phyloP scores from a whole-genome alignment of 2,329 filamentous ascomycete species.

The Cladophialophora exuberans region DNA sequence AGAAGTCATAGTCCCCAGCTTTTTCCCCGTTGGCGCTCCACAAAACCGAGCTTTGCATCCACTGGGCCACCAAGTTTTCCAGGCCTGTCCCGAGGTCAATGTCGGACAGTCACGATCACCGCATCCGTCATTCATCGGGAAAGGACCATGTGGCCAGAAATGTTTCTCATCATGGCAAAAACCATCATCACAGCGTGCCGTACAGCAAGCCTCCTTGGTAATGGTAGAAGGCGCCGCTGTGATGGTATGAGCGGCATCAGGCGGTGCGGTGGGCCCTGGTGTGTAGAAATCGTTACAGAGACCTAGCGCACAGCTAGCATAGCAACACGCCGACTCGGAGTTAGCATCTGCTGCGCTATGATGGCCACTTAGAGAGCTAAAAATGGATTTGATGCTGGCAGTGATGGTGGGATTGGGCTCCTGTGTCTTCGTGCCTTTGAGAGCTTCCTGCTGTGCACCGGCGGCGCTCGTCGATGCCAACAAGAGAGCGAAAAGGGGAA shows the following conservation, averaged over 20 bases:
- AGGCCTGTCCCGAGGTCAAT: neutral
- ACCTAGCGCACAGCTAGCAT: no score
- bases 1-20: neutral
- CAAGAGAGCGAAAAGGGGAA: neutral
- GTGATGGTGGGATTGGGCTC: conserved; percentile 7
- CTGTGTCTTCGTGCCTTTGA: neutral
- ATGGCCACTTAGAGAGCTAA: conserved; percentile 6
- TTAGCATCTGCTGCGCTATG: neutral
- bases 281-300: conserved; percentile 10
- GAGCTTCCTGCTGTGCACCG: neutral
- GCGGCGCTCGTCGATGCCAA: neutral
- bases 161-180: neutral
- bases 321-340: no score
- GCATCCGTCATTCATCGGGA: neutral
- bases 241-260: neutral
- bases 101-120: neutral
- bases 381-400: conserved; percentile 18
- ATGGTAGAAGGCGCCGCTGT: conserved; percentile 2
- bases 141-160: neutral
- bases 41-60: conserved; percentile 2
- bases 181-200: conserved; percentile 10
- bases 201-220: conserved; percentile 3
- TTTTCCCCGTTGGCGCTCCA: conserved; percentile 5
- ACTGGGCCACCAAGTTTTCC: neutral
- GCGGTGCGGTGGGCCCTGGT: neutral